A percentile compares a stretch with the other conserved stretches of the same genome.
phyloP scores from a whole-genome alignment of 2,329 filamentous ascomycete genomes.

The Sporothrix inflata region DNA sequence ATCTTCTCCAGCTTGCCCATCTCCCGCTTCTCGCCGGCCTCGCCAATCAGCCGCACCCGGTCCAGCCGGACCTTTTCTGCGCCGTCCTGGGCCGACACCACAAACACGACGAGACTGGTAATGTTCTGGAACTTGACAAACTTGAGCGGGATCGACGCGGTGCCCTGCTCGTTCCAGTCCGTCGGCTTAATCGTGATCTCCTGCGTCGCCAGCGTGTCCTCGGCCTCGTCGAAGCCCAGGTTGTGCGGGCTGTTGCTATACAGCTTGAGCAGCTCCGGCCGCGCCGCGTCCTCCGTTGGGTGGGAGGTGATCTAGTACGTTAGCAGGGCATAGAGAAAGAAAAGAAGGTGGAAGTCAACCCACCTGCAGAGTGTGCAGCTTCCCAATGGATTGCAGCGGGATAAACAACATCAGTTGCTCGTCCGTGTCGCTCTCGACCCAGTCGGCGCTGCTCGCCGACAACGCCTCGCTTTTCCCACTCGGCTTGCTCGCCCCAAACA shows the following conservation, averaged over 20 bases:
- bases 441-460: slow-evolving; percentile 67
- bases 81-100: slow-evolving; percentile 81
- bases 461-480: slow-evolving; percentile 44
- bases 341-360: slow-evolving; percentile 28
- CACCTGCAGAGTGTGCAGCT: slow-evolving; percentile 81
- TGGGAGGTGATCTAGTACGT: slow-evolving; percentile 75
- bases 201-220: slow-evolving; percentile 81
- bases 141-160: slow-evolving; percentile 72
- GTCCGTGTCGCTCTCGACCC: slow-evolving; percentile 95
- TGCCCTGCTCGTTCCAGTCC: slow-evolving; percentile 83
- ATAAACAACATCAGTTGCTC: slow-evolving; percentile 94
- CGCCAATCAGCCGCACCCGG: slow-evolving; percentile 78
- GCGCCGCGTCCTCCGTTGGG: slow-evolving; percentile 71
- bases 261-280: slow-evolving; percentile 80
- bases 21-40: slow-evolving; percentile 86
- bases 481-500: slow-evolving; percentile 74
- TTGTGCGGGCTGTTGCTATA: slow-evolving; percentile 89
- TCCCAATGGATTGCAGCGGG: slow-evolving; percentile 84
- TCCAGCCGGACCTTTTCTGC: slow-evolving; percentile 85
- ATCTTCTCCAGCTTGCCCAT: slow-evolving; percentile 97
- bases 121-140: slow-evolving; percentile 99
- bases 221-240: slow-evolving; percentile 92
- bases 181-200: slow-evolving; percentile 70
- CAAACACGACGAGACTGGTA: slow-evolving; percentile 81
- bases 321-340: slow-evolving; percentile 6